Evolutionary conservation across 2,329 filamentous ascomycete species (phyloP), one percentile per base, ranked within the genome.

Genomic region (Hypoxylon sp.): DNA sequence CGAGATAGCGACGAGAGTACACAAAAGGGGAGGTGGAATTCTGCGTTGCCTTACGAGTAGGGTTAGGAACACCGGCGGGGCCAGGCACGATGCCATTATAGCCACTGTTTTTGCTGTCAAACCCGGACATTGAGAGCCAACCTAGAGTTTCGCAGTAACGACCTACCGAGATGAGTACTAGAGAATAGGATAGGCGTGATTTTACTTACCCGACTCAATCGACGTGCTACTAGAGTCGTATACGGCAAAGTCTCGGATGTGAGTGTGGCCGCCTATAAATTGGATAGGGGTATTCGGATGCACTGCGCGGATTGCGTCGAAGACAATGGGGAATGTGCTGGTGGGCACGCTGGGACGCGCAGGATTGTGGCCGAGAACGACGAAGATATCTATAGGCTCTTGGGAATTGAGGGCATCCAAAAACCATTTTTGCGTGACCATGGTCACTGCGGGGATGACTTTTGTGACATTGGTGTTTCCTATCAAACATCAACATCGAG

Each of bases 71-170:
- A 19, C 81, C 80, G 42, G 67, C 73, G 5, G 81, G 80, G 15
- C 80, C 79, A 29, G 74, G 72, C 13, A 72, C 55, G 31, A 75
- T 71, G 7, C 81, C 81, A 4, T 69, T 73, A 69, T 74, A 82
- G 51, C 80, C 81, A 75, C 82, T 85, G 57, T 82, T 83, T 35
- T 76, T 78, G 0, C 79, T 80, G 57, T 85, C 76, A 70, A 91
- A 85, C 15, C 89, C 89, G 54, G 84, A 85, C 79, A 91, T 85
- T n/a, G 88, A 86, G 21, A 91, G 76, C 87, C 88, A 92, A 24
- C 89, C 89, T 0, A 91, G 81, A 1, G 89, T 91, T 79, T 92
- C 89, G 75, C 89, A 91, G 77, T 91, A 92, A 57, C 88, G 84
- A 5, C 88, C 89, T 75, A 31, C 17, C 3, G 39, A 32, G 46